These are phyloP conservation scores for Aurantiochytrium sp. DNA, from an alignment of 108 stramenopile species.

Conservation along the genomic window DNA sequence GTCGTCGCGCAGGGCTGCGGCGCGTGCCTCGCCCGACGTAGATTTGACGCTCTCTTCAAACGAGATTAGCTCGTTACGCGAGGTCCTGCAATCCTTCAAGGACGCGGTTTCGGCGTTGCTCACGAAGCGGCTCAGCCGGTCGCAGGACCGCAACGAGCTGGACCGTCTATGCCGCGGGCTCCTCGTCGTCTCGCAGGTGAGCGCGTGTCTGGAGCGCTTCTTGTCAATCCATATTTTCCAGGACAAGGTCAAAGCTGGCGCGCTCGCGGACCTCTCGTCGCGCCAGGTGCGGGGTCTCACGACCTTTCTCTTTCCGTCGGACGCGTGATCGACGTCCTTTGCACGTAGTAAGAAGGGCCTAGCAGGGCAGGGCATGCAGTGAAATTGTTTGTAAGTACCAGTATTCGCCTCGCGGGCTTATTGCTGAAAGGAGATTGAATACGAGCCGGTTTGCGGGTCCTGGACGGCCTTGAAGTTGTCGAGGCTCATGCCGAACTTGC, in stretches of 20 bases:
- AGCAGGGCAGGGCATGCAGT: no score
- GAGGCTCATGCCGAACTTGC: constrained; percentile 89
- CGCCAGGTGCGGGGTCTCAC: constrained; percentile 7
- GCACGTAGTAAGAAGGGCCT: no score
- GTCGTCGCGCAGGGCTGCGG: background rate
- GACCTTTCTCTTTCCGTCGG: background rate
- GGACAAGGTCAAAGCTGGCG: background rate
- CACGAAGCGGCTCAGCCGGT: background rate
- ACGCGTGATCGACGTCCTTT: background rate
- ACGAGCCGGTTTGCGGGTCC: constrained; percentile 80
- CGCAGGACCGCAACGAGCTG: background rate
- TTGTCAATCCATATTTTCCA: background rate
- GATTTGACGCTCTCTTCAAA: background rate
- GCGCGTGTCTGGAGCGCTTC: background rate
- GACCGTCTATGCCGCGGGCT: background rate
- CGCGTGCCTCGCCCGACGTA: background rate
- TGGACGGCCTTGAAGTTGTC: constrained; percentile 92
- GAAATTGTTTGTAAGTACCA: no score
- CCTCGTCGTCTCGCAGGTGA: background rate
- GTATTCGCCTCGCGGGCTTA: no score
- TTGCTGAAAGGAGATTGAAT: constrained; percentile 71
- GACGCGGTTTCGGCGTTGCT: background rate
- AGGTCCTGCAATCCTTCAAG: background rate
- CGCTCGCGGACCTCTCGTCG: background rate
- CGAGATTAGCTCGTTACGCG: background rate